Base-by-base conservation (phyloP, 177 flowering plant species). In the Vitis hybrid region DNA sequence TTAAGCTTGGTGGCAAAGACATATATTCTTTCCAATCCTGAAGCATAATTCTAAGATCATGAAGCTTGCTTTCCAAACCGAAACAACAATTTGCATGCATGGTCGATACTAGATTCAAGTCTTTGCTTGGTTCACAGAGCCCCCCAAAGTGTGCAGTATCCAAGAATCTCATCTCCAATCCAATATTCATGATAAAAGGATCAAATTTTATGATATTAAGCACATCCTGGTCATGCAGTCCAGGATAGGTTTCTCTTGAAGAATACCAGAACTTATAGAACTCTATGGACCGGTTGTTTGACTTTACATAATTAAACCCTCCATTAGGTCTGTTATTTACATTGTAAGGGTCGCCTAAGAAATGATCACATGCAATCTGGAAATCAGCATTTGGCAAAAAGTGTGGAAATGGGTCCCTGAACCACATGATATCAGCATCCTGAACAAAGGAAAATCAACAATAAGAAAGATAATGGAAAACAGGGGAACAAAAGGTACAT, bases 341-440 rank as follows among this genome's bases (percentile, higher is more conserved):
- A 66, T 72, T 71, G n/a, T 15, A 61, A 12, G 82, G 53, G 65
- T 65, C 52, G 24, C 81, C 82, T 1, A 41, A 27, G 69, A 67
- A 79, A 66, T 75, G 82, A 62, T 79, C 82, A 76, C 82, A 76
- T 1, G 82, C 82, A 46, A 79, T 73, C 41, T 79, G 82, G 59
- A 79, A 76, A 76, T 79, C 82, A 4, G 71, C 70, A 69, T 76
- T 76, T 21, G 35, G n/a, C 53, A 67, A 63, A 35, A 79, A 76
- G 54, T 15, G 78, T 8, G 74, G 76, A 59, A 76, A 79, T 21
- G 82, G 82, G 61, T 79, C 64, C 53, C 82, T 72, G 62, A 79
- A 76, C 82, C 82, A 79, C 82, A 79, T 69, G 63, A 79, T 24
- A 70, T 79, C 81, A 54, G 76, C 76, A 76, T 79, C 81, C 81